Conservation (phyloP, 2,329 filamentous ascomycete species). For the Orbilia javanica region DNA sequence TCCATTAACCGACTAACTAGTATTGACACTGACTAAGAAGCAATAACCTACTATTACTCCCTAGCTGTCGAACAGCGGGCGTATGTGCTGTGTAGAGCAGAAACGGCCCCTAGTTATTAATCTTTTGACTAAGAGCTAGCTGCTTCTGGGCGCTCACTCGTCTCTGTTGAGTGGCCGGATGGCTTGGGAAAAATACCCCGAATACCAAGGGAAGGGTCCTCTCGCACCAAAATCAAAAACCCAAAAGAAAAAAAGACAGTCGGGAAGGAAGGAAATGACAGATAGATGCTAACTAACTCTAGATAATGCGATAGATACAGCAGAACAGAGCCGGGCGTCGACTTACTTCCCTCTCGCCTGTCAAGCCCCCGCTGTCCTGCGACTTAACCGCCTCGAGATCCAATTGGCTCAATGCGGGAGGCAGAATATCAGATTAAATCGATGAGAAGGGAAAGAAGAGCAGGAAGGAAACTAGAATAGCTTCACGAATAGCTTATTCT, state of each 20-base stretch:
- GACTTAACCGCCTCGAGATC: constrained; percentile 26
- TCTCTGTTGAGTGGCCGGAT: constrained; percentile 40
- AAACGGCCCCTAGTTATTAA: constrained; percentile 32
- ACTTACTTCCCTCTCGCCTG: constrained; percentile 46
- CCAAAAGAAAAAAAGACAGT: not conserved
- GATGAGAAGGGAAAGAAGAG: constrained; percentile 19
- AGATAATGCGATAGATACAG: not conserved
- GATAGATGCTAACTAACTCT: not conserved
- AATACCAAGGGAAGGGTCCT: constrained; percentile 23
- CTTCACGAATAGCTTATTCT: constrained; percentile 25
- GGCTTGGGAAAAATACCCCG: constrained; percentile 45
- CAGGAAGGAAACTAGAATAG: constrained; percentile 43
- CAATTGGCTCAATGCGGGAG: constrained; percentile 52
- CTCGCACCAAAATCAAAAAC: not conserved
- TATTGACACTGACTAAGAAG: not conserved
- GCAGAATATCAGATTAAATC: constrained; percentile 16
- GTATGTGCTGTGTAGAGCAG: too few species aligned
- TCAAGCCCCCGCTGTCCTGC: constrained; percentile 43
- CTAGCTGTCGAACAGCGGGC: constrained; percentile 50
- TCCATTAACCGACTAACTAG: not conserved
- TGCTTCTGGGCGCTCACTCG: constrained; percentile 18
- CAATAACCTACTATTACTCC: not conserved
- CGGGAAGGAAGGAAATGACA: constrained; percentile 19
- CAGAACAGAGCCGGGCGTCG: not conserved
- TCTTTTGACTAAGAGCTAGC: constrained; percentile 27